Base-by-base conservation (phyloP, 805 yeast genomes). In the Candida broadrunensis region DNA sequence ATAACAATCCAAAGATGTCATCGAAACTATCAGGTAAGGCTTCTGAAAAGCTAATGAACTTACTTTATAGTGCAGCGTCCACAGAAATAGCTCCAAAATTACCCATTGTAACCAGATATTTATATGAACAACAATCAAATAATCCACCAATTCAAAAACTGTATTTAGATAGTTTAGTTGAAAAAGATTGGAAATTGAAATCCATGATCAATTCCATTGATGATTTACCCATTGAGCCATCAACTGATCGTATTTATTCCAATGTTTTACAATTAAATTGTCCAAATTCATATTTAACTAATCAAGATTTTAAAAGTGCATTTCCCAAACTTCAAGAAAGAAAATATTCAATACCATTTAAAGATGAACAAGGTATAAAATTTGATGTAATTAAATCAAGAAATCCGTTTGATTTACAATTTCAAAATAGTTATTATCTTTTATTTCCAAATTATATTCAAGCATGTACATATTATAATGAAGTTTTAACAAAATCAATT, bases 381-480 rank as follows among this genome's bases (percentile, higher is more conserved):
- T 41, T 60, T n/a, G 35, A 55, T 21, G 67, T 74, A 2, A 62
- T 77, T 13, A 72, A 79, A 42, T 75, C 76, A 11, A 56, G 89
- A 38, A 64, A 73, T 45, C 75, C 78, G 0, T 37, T 54, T 2
- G 70, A 63, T 14, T 53, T 83, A 18, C 46, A 60, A 29, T 70
- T 75, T 21, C 60, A 68, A 43, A 74, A 76, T 32, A 67, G 72
- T 4, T 80, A 79, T 54, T 83, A 74, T 53, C 56, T 84, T 26
- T 54, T 78, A 5, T 84, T 84, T 51, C 63, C 65, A 4, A 58
- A 63, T 30, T 53, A 57, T 29, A 63, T 67, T 19, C 73, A 70
- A 15, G 87, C 88, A 0, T 65, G 76, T 16, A 65, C 66, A 3
- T 83, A 74, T 54, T 68, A 65, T 56, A 52, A 66, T 16, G 85